phyloP scores from a whole-genome alignment of 106 monocot species.

The Dendrobium chrysotoxum region DNA sequence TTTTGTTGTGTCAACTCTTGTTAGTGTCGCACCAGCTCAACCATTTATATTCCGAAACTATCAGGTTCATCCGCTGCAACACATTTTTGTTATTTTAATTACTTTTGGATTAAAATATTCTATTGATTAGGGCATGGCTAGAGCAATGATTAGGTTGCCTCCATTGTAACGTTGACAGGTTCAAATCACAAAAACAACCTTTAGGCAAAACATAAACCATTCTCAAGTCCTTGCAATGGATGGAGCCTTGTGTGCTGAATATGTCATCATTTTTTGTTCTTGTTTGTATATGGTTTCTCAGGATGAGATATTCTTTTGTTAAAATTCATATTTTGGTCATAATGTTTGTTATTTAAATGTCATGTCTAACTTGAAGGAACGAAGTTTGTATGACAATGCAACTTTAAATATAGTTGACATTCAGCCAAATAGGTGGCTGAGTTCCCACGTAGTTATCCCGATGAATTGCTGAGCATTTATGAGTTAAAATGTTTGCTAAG shows the following conservation, averaged over 20 bases:
- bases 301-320: not conserved
- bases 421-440: not conserved
- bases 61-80: constrained; percentile 53
- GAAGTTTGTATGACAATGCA: not conserved
- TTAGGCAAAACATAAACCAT: not conserved
- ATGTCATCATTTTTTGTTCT: not conserved
- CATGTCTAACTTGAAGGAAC: not conserved
- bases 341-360: not conserved
- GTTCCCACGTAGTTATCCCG: not conserved
- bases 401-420: not conserved
- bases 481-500: not conserved
- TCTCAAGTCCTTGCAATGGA: not conserved
- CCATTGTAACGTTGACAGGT: not conserved
- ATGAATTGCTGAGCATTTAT: not conserved
- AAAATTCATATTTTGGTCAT: not conserved
- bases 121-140: not conserved
- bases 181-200: not conserved
- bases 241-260: not conserved
- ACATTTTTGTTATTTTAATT: not conserved
- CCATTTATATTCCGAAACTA: constrained; percentile 98
- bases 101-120: not conserved
- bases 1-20: constrained; percentile 91
- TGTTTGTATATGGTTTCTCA: not conserved
- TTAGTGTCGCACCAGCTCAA: constrained; percentile 89
- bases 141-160: not conserved